These are phyloP conservation scores for Fusarium robinianum DNA, from an alignment of 2,329 filamentous ascomycete species.

Conservation along the genomic window DNA sequence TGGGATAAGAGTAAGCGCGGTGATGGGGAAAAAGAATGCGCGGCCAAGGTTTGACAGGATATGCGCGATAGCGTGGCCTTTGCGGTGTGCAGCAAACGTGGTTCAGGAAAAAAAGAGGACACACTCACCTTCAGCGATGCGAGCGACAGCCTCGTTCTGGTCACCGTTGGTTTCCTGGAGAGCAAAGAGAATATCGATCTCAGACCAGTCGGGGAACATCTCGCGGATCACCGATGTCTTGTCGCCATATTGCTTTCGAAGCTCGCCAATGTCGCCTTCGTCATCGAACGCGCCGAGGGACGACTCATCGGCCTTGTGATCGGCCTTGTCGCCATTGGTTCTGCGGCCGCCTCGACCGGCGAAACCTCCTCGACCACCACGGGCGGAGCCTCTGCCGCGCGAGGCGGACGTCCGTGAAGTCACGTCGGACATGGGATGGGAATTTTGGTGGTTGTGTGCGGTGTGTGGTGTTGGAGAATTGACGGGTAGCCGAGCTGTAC, in stretches of 20 bases:
- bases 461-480: conserved; percentile 29
- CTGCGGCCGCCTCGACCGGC: conserved; percentile 72
- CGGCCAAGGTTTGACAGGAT: no score
- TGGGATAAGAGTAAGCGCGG: conserved; percentile 8
- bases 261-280: conserved; percentile 85
- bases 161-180: conserved; percentile 87
- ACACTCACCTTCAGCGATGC: conserved; percentile 75
- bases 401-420: conserved; percentile 79
- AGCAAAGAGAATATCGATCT: conserved; percentile 91
- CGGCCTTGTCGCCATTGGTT: conserved; percentile 72
- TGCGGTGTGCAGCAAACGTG: conserved; percentile 20
- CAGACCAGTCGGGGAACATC: conserved; percentile 94
- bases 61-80: conserved; percentile 25
- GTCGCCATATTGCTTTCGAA: conserved; percentile 85
- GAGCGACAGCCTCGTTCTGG: conserved; percentile 72
- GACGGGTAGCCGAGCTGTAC: conserved; percentile 37
- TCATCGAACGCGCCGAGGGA: conserved; percentile 69
- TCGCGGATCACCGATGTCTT: conserved; percentile 85
- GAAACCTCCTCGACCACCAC: conserved; percentile 81
- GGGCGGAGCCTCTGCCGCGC: conserved; percentile 88
- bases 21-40: conserved; percentile 7
- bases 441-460: conserved; percentile 46
- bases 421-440: conserved; percentile 85
- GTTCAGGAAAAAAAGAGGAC: conserved; percentile 20
- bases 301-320: conserved; percentile 62